Conservation (phyloP, 2,329 filamentous ascomycete genomes). For the Tothia fuscella region DNA sequence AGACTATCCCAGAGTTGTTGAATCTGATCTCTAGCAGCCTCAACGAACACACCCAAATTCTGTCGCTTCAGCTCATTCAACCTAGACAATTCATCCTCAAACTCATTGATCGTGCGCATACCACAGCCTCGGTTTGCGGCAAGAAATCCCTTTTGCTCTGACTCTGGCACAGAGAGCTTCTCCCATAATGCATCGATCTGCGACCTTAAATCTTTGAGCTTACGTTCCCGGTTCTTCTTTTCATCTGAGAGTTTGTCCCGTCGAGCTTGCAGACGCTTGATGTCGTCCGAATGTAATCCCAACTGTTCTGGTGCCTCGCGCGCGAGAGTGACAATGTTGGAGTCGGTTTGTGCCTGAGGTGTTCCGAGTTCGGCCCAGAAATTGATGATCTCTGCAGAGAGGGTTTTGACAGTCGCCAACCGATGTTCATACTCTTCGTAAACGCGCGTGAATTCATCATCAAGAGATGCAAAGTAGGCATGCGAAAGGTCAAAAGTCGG, state of each 20-base stretch:
- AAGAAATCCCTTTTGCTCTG: conserved; percentile 74
- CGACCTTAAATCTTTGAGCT: conserved; percentile 59
- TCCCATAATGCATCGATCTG: conserved; percentile 84
- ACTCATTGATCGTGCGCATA: conserved; percentile 85
- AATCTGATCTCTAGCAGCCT: conserved; percentile 79
- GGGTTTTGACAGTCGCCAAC: conserved; percentile 58
- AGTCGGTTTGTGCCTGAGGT: conserved; percentile 85
- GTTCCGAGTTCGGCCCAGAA: conserved; percentile 94
- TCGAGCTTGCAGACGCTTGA: conserved; percentile 58
- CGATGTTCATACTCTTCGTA: conserved; percentile 94
- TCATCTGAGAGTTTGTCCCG: conserved; percentile 78
- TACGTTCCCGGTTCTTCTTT: conserved; percentile 72
- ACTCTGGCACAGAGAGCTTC: conserved; percentile 70
- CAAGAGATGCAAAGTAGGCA: conserved; percentile 73
- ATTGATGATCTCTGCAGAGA: conserved; percentile 78
- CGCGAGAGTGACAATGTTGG: conserved; percentile 75
- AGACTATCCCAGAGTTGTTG: conserved; percentile 92
- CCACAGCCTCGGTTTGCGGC: conserved; percentile 83
- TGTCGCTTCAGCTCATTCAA: conserved; percentile 89
- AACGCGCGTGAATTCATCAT: conserved; percentile 83
- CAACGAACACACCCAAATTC: conserved; percentile 90
- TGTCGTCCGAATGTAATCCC: conserved; percentile 78
- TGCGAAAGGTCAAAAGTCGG: conserved; percentile 75
- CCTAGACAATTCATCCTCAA: conserved; percentile 76
- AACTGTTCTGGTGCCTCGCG: conserved; percentile 87